Percentiles rank a stretch among this genome's conserved stretches.
Conservation (phyloP, 148 eudicot species). For the Amaranthus palmeri region DNA sequence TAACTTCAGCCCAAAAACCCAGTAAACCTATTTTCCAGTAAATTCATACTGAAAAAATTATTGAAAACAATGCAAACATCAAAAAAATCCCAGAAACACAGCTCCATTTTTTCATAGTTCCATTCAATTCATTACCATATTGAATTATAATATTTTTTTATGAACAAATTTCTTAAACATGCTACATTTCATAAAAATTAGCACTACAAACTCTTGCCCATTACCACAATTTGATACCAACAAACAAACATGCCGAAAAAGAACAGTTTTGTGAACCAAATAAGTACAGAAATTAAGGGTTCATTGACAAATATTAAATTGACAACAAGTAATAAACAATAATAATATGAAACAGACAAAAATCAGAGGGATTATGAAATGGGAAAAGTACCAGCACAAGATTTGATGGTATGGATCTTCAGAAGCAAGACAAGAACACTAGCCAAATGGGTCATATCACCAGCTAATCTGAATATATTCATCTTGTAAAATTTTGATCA, state of each 20-base stretch:
- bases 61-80: neutral
- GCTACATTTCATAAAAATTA: no score
- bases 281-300: neutral
- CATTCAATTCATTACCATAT: no score
- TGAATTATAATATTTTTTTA: no score
- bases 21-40: neutral
- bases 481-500: conserved; percentile 35
- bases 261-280: no score
- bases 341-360: neutral
- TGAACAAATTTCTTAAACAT: no score
- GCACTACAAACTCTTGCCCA: no score
- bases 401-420: conserved; percentile 94
- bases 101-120: no score
- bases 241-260: no score
- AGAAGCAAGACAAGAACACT: conserved; percentile 90
- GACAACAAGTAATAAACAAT: no score
- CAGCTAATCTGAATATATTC: conserved; percentile 95
- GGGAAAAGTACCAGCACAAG: conserved; percentile 63
- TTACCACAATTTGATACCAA: no score
- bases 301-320: neutral
- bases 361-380: neutral
- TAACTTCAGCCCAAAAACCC: neutral
- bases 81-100: neutral
- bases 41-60: neutral
- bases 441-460: conserved; percentile 89